A percentile compares a stretch with the other conserved stretches of the same genome.
These are phyloP conservation scores for Lizonia empirigonia DNA, from an alignment of 2,329 filamentous ascomycete species.

Conservation along the genomic window DNA sequence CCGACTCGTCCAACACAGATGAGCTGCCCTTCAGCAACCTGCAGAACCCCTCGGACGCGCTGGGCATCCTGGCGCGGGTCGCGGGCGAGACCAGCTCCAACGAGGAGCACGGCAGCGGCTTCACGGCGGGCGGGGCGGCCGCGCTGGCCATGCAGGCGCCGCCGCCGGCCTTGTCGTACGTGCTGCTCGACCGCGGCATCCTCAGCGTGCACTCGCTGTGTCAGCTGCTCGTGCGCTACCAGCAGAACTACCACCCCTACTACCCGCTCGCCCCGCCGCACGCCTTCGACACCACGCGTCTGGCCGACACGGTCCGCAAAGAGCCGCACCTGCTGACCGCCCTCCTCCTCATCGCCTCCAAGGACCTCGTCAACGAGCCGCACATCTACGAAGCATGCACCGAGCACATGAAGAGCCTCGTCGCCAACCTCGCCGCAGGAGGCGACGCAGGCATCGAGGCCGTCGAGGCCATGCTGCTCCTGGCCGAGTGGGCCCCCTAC, in stretches of 20 bases:
- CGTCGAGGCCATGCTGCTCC: conserved; percentile 70
- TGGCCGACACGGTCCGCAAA: conserved; percentile 62
- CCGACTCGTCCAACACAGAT: conserved; percentile 41
- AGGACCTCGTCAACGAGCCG: conserved; percentile 69
- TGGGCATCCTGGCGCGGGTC: conserved; percentile 56
- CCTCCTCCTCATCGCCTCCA: conserved; percentile 72
- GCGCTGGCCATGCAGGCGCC: conserved; percentile 24
- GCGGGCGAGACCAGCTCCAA: conserved; percentile 48
- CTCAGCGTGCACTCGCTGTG: conserved; percentile 56
- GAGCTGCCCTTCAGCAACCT: conserved; percentile 51
- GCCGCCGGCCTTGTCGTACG: conserved; percentile 52
- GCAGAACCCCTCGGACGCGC: conserved; percentile 57
- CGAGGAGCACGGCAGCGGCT: conserved; percentile 27
- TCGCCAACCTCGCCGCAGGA: conserved; percentile 70
- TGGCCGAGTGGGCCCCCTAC: conserved; percentile 76
- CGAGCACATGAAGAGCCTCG: conserved; percentile 71
- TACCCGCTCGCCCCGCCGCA: conserved; percentile 69
- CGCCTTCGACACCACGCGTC: conserved; percentile 60
- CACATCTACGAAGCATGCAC: conserved; percentile 69
- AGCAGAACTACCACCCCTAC: conserved; percentile 70
- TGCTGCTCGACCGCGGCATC: conserved; percentile 49
- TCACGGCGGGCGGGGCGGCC: conserved; percentile 17
- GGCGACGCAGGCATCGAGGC: conserved; percentile 71
- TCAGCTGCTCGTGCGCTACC: conserved; percentile 63
- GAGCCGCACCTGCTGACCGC: conserved; percentile 73